A percentile compares a stretch with the other conserved stretches of the same genome.
These are phyloP conservation scores for Nemania sp. DNA, from an alignment of 2,329 filamentous ascomycete genomes.

Conservation along the genomic window DNA sequence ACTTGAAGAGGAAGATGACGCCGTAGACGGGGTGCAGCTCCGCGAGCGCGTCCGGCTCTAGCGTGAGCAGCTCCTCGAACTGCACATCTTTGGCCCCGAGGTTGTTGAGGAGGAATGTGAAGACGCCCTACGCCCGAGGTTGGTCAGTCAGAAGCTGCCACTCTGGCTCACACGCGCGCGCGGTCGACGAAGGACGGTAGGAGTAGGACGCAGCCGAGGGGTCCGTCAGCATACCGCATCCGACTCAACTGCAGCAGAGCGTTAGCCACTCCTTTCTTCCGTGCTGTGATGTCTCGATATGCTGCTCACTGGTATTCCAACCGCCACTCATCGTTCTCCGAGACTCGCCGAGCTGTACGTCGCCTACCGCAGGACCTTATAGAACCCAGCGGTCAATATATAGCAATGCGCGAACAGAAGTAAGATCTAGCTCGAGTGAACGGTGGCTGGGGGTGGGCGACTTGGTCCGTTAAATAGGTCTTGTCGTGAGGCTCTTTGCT, in stretches of 20 bases:
- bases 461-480: too few relatives aligned
- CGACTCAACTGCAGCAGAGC: constrained; percentile 68
- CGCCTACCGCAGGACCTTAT: constrained; percentile 9
- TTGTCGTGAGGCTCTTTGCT: not conserved
- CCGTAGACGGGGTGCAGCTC: constrained; percentile 82
- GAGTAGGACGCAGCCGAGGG: not conserved
- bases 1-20: constrained; percentile 99
- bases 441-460: too few relatives aligned
- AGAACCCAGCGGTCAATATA: constrained; percentile 1
- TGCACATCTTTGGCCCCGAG: constrained; percentile 93
- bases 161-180: constrained; percentile 1
- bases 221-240: constrained; percentile 70
- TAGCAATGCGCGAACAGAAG: constrained; percentile 1
- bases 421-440: too few relatives aligned
- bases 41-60: constrained; percentile 75
- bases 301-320: constrained; percentile 80
- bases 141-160: constrained; percentile 34
- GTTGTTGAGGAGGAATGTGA: constrained; percentile 90
- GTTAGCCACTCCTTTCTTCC: constrained; percentile 28
- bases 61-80: constrained; percentile 91
- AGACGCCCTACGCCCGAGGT: constrained; percentile 74
- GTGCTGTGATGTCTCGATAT: constrained; percentile 6
- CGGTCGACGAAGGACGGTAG: not conserved
- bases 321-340: constrained; percentile 68
- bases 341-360: constrained; percentile 28